Percentiles rank a stretch among this genome's conserved stretches.
Conservation (phyloP, 768 basidiomycete species). For the Daedaleopsis sinensis region DNA sequence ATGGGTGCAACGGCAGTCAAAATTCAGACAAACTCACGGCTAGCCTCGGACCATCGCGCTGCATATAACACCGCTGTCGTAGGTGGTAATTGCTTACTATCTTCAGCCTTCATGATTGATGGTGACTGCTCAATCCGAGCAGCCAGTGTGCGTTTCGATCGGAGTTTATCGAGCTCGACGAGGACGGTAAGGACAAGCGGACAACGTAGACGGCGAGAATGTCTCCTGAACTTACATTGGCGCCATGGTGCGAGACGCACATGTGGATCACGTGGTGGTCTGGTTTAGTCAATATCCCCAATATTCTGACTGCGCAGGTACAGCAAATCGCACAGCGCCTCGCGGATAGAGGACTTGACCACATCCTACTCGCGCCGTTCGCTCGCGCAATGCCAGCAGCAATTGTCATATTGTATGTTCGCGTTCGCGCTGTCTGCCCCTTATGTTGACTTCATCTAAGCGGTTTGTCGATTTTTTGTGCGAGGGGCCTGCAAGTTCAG, state of each 20-base stretch:
- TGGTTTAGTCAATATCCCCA: no score
- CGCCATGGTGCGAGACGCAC: no score
- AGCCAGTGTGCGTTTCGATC: no score
- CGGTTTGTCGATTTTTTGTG: constrained; percentile 63
- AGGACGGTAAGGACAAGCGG: no score
- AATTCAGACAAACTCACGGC: constrained; percentile 33
- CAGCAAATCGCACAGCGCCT: no score
- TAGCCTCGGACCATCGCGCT: constrained; percentile 41
- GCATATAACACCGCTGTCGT: constrained; percentile 38
- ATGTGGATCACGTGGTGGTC: no score
- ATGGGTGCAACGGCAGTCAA: background rate
- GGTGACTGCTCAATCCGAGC: no score
- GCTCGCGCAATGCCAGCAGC: background rate
- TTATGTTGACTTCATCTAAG: constrained; percentile 33
- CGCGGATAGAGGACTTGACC: no score
- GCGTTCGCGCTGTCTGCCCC: background rate
- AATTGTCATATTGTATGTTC: background rate
- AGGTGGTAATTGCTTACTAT: constrained; percentile 28
- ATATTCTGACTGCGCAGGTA: no score
- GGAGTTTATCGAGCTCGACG: no score
- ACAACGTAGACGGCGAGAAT: no score
- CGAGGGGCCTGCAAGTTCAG: constrained; percentile 72
- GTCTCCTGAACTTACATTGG: no score
- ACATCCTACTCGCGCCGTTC: background rate
- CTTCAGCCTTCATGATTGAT: constrained; percentile 46